Conservation (phyloP, 257 asterid genomes). For the Petunia axillaris region DNA sequence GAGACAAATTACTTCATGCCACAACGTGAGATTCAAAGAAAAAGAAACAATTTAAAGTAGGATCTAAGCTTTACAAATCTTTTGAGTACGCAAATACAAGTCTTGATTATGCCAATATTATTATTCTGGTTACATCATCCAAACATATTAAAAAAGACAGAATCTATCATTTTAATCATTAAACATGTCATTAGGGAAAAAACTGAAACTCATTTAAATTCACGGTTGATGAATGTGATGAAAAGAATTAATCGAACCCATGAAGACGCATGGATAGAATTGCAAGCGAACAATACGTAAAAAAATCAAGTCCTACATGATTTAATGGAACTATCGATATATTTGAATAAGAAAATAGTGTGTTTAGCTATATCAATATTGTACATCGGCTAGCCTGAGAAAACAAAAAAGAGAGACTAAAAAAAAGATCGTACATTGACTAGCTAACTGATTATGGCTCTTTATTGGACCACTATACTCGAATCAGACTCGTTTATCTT, state of each 20-base stretch:
- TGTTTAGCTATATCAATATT: background rate
- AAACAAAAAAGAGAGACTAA: too few relatives aligned
- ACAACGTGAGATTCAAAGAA: too few relatives aligned
- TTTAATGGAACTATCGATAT: constrained; percentile 12
- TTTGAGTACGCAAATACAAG: too few relatives aligned
- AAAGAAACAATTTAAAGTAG: background rate
- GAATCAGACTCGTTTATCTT: constrained; percentile 43
- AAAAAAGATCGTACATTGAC: too few relatives aligned
- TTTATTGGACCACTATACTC: constrained; percentile 62
- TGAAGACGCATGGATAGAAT: constrained; percentile 28
- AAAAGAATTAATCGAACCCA: constrained; percentile 36
- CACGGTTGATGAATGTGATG: constrained; percentile 39
- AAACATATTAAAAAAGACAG: background rate
- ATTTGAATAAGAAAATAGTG: constrained; percentile 18
- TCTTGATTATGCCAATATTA: background rate
- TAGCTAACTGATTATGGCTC: constrained; percentile 42
- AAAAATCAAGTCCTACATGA: background rate
- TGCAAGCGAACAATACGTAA: constrained; percentile 30
- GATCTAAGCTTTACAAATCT: too few relatives aligned
- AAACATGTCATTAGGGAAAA: background rate
- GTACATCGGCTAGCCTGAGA: constrained; percentile 24
- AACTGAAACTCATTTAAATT: constrained; percentile 30
- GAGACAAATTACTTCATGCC: too few relatives aligned
- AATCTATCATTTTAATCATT: background rate
- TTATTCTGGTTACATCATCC: background rate